phyloP scores from a whole-genome alignment of 371 early-diverging fungal species.

The Sporodiniella umbellata region DNA sequence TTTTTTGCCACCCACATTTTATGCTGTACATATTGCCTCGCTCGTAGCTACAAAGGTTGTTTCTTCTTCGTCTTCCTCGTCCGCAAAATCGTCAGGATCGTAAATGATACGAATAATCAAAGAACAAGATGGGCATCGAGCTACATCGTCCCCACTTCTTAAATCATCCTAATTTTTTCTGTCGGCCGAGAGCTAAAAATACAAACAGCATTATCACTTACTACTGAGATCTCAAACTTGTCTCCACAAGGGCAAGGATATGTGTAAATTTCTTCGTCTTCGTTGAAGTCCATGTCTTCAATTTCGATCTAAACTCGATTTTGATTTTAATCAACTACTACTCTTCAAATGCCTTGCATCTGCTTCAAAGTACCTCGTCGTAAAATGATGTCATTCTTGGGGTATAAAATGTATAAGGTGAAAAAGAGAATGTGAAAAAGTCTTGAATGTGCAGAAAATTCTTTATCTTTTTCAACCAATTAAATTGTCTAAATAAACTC shows the following conservation, averaged over 20 bases:
- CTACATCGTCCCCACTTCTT: conserved; percentile 91
- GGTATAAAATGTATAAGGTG: neutral
- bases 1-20: neutral
- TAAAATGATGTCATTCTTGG: conserved; percentile 27
- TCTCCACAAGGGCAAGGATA: conserved; percentile 99
- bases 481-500: neutral
- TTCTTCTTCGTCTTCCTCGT: conserved; percentile 31
- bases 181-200: no score
- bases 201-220: conserved; percentile 12
- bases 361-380: conserved; percentile 22
- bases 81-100: conserved; percentile 71
- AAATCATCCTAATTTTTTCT: conserved; percentile 87
- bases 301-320: conserved; percentile 69
- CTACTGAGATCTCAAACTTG: conserved; percentile 87
- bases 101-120: conserved; percentile 86
- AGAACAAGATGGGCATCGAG: conserved; percentile 96
- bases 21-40: neutral
- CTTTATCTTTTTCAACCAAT: neutral
- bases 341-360: neutral
- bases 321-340: conserved; percentile 1
- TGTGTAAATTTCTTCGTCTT: conserved; percentile 76
- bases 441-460: conserved; percentile 2
- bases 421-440: neutral
- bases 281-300: conserved; percentile 96
- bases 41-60: conserved; percentile 27